Percentiles rank a stretch among this genome's conserved stretches.
phyloP scores from a whole-genome alignment of 1,139 yeast genomes.

The Suhomyces kunorum region DNA sequence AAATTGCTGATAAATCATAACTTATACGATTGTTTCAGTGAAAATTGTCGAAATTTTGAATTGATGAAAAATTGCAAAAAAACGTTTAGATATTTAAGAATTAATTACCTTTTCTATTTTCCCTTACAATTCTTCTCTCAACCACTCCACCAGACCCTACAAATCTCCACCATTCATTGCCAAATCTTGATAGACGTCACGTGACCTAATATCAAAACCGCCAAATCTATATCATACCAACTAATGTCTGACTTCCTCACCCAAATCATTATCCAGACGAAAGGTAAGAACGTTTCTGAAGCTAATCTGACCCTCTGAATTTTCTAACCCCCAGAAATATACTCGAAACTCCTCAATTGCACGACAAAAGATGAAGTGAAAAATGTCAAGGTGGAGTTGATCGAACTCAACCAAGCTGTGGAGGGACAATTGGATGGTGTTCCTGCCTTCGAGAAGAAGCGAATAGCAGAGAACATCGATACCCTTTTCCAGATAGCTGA shows the following conservation, averaged over 20 bases:
- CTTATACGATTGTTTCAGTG: too few species aligned
- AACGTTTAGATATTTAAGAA: too few species aligned
- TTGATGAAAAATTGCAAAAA: too few species aligned
- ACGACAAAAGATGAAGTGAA: constrained; percentile 8
- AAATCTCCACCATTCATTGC: neutral
- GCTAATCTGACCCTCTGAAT: neutral
- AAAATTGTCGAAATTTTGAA: too few species aligned
- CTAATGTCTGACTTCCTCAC: neutral
- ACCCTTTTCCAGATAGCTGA: constrained; percentile 23
- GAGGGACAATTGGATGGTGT: constrained; percentile 8
- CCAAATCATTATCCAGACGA: neutral
- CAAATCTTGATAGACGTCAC: too few species aligned
- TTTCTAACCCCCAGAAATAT: constrained; percentile 11
- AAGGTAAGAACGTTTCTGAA: constrained; percentile 1
- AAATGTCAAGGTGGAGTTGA: constrained; percentile 5
- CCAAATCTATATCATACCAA: too few species aligned
- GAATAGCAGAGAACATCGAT: constrained; percentile 19
- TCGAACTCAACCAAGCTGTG: constrained; percentile 12
- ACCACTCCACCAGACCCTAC: too few species aligned
- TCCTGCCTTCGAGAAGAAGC: constrained; percentile 20
- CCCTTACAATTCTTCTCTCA: too few species aligned
- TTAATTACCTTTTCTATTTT: too few species aligned
- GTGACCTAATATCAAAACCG: too few species aligned
- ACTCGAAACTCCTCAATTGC: constrained; percentile 11
- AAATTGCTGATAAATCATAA: too few species aligned